A percentile compares a stretch with the other conserved stretches of the same genome.
These are phyloP conservation scores for Fusarium transvaalense DNA, from an alignment of 2,329 filamentous ascomycete species.

Conservation along the genomic window DNA sequence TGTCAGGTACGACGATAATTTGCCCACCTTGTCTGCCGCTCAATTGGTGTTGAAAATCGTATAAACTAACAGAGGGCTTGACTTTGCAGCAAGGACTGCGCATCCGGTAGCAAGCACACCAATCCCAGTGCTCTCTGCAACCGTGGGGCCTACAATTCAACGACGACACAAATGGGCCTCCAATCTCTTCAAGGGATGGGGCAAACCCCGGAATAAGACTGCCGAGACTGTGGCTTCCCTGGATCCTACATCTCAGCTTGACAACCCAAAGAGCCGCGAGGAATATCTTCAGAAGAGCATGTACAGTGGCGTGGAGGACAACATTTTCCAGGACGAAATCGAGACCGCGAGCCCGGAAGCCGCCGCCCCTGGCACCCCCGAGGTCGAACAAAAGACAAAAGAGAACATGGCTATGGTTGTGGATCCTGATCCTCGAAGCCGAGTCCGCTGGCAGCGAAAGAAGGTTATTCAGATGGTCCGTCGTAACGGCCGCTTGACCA, in stretches of 20 bases:
- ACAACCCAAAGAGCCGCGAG: constrained; percentile 58
- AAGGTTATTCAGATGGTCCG: constrained; percentile 83
- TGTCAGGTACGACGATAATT: constrained; percentile 64
- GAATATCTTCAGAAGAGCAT: constrained; percentile 57
- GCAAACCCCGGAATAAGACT: constrained; percentile 49
- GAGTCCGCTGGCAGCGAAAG: constrained; percentile 83
- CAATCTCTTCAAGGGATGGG: constrained; percentile 56
- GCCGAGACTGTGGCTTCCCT: constrained; percentile 47
- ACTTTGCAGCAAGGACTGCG: constrained; percentile 40
- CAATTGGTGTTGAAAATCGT: constrained; percentile 37
- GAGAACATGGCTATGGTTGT: constrained; percentile 72
- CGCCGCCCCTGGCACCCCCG: constrained; percentile 45
- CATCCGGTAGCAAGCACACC: constrained; percentile 36
- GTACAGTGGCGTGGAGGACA: constrained; percentile 63
- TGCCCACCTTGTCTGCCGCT: constrained; percentile 4
- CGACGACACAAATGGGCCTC: constrained; percentile 60
- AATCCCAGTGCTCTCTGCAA: constrained; percentile 33
- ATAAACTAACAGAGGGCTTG: constrained; percentile 31
- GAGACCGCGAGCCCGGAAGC: constrained; percentile 52
- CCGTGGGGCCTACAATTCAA: constrained; percentile 43
- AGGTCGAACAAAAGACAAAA: constrained; percentile 55
- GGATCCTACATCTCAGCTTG: constrained; percentile 53
- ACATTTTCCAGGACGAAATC: constrained; percentile 73
- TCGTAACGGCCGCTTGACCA: constrained; percentile 65
- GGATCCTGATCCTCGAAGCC: constrained; percentile 80